Percentiles rank a stretch among this genome's conserved stretches.
Evolutionary conservation across 306 rosid genomes (phyloP).

Genomic region (Inga oerstediana): DNA sequence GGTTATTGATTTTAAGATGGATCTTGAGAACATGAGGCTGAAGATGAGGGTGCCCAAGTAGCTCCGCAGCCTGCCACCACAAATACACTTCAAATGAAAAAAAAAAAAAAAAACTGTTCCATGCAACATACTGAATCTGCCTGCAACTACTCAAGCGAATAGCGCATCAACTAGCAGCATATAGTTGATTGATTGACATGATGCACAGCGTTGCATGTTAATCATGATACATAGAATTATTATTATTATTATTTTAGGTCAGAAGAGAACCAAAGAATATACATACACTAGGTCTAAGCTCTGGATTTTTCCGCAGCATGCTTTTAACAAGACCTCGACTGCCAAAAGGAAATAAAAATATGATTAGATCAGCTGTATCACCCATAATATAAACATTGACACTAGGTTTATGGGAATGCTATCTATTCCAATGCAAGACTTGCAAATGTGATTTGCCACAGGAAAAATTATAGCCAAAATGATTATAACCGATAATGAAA

Average conservation of each 20-base stretch:
- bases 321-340: slow-evolving; percentile 96
- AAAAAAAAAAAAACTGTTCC: slow-evolving; percentile 37
- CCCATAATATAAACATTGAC: slow-evolving; percentile 15
- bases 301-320: slow-evolving; percentile 99
- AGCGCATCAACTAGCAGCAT: not conserved
- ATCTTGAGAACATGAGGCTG: slow-evolving; percentile 79
- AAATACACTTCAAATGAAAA: slow-evolving; percentile 41
- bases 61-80: slow-evolving; percentile 81
- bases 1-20: slow-evolving; percentile 81
- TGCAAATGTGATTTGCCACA: slow-evolving; percentile 15
- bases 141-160: slow-evolving; percentile 15
- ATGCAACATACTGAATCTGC: slow-evolving; percentile 12
- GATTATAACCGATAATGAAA: slow-evolving; percentile 17
- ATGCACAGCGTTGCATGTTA: slow-evolving; percentile 26
- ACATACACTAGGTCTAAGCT: slow-evolving; percentile 96
- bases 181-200: slow-evolving; percentile 1
- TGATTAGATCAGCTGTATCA: slow-evolving; percentile 28
- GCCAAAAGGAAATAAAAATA: slow-evolving; percentile 46
- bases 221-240: slow-evolving; percentile 16
- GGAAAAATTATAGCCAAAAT: slow-evolving; percentile 24
- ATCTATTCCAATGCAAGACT: slow-evolving; percentile 9
- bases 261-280: slow-evolving; percentile 34
- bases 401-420: slow-evolving; percentile 18
- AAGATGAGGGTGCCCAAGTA: slow-evolving; percentile 81
- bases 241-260: slow-evolving; percentile 22